Base-by-base conservation (phyloP, 352 stramenopile genomes). In the Thraustochytrium sp. region DNA sequence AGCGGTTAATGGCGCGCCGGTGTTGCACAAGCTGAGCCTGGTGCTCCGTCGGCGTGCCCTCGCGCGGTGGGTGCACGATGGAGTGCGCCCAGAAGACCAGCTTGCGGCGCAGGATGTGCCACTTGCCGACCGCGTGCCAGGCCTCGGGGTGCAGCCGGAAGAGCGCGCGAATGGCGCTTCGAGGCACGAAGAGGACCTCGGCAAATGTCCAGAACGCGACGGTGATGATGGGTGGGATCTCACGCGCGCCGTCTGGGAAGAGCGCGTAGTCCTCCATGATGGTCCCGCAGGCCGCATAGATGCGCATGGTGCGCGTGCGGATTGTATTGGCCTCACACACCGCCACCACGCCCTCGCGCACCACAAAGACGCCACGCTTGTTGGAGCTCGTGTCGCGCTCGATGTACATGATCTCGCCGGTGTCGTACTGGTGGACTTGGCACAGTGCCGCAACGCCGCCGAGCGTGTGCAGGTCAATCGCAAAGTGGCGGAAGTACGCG, bases 221-320 rank as follows among this genome's bases (percentile, higher is more conserved):
- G 18, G 68, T 80, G 37, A 80, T 34, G 26, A 68, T 61, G 11
- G 31, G 42, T 46, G 68, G 68, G n/a, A 80, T 31, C n/a, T 46
- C 48, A 11, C 11, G 26, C 9, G 31, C 26, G 42, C 38, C 53
- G 13, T 51, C n/a, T 21, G 68, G 68, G n/a, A 80, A 64, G 23
- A 80, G 44, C 18, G 63, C 68, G 26, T 65, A 63, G 44, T 80
- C 68, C 8, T 80, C 34, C 68, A 80, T 80, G 51, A 80, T 48
- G 31, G 40, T 51, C 5, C 68, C 68, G 18, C 44, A n/a, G 46
- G 9, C 48, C 3, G 31, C 31, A 75, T 72, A 34, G 42, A 80
- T 61, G 37, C 31, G 34, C 68, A 55, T 80, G 31, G 36, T 48
- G 16, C 48, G 31, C 49, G 31, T 61, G 29, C 48, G 31, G 51